These are phyloP conservation scores for Hypoxylon sp. DNA, from an alignment of 2,329 filamentous ascomycete genomes.

Conservation along the genomic window DNA sequence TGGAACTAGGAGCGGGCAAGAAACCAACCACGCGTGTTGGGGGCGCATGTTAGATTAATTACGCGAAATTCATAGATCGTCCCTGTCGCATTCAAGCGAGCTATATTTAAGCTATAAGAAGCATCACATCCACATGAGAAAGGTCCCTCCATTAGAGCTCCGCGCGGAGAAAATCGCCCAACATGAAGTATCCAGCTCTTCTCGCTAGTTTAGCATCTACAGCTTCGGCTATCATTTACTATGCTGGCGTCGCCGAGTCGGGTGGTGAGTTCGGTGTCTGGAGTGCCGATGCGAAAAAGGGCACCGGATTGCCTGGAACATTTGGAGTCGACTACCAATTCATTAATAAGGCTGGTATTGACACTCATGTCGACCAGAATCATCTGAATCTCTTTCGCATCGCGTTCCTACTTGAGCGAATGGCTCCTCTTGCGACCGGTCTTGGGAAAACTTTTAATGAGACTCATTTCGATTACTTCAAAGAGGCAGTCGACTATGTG, in stretches of 20 bases:
- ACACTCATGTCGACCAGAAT: slow-evolving; percentile 63
- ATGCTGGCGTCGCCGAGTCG: slow-evolving; percentile 64
- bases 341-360: slow-evolving; percentile 62
- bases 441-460: slow-evolving; percentile 66
- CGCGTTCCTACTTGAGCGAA: slow-evolving; percentile 66
- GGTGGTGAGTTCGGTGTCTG: slow-evolving; percentile 64
- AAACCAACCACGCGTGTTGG: neutral
- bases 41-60: slow-evolving; percentile 15
- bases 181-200: slow-evolving; percentile 47
- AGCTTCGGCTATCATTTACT: slow-evolving; percentile 62
- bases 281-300: slow-evolving; percentile 55
- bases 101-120: slow-evolving; percentile 28
- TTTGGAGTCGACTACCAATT: slow-evolving; percentile 67
- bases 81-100: neutral
- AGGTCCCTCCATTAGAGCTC: neutral
- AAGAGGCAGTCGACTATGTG: slow-evolving; percentile 65
- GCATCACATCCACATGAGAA: neutral
- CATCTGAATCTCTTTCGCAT: slow-evolving; percentile 65
- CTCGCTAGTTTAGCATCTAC: slow-evolving; percentile 44
- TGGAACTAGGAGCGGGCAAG: neutral
- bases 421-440: slow-evolving; percentile 63
- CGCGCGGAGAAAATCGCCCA: slow-evolving; percentile 4
- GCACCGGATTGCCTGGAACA: slow-evolving; percentile 63
- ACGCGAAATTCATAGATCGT: slow-evolving; percentile 2
- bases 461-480: slow-evolving; percentile 63